Conservation (phyloP, 2,329 filamentous ascomycete species). For the Emmonsiellopsis sp. region DNA sequence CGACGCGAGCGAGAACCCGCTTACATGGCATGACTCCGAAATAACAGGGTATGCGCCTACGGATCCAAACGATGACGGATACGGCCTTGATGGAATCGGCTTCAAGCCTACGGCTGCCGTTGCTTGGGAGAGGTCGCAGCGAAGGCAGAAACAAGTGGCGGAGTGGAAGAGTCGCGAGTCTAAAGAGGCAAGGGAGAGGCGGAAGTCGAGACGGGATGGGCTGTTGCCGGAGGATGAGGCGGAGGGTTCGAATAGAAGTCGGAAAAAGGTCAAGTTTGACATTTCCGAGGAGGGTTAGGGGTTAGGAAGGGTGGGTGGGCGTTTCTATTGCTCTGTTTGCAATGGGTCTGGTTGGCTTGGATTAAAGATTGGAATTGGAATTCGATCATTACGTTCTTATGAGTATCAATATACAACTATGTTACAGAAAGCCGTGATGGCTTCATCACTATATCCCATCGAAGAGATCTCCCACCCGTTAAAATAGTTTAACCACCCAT, state of each 20-base stretch:
- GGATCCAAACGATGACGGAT: constrained; percentile 53
- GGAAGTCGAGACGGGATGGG: constrained; percentile 43
- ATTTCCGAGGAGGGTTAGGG: constrained; percentile 8
- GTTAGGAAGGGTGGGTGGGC: neutral
- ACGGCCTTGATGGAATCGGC: constrained; percentile 55
- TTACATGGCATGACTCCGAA: constrained; percentile 51
- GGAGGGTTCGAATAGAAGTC: constrained; percentile 20
- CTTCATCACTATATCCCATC: neutral
- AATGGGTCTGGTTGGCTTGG: neutral
- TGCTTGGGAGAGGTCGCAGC: constrained; percentile 47
- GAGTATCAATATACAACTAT: neutral
- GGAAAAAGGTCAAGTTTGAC: constrained; percentile 35
- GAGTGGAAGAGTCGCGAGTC: constrained; percentile 53
- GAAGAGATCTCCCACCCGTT: neutral
- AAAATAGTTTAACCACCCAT: neutral
- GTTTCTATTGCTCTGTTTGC: neutral
- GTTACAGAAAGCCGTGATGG: neutral
- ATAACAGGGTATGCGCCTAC: constrained; percentile 52
- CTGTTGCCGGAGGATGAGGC: constrained; percentile 17
- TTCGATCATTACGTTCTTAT: neutral
- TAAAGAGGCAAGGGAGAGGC: constrained; percentile 48
- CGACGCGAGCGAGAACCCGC: constrained; percentile 21
- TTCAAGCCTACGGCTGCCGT: constrained; percentile 54
- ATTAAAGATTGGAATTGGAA: neutral
- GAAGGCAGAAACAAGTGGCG: constrained; percentile 48